Conservation (phyloP, 2,329 filamentous ascomycete genomes). For the Penicillium capsulatum region DNA sequence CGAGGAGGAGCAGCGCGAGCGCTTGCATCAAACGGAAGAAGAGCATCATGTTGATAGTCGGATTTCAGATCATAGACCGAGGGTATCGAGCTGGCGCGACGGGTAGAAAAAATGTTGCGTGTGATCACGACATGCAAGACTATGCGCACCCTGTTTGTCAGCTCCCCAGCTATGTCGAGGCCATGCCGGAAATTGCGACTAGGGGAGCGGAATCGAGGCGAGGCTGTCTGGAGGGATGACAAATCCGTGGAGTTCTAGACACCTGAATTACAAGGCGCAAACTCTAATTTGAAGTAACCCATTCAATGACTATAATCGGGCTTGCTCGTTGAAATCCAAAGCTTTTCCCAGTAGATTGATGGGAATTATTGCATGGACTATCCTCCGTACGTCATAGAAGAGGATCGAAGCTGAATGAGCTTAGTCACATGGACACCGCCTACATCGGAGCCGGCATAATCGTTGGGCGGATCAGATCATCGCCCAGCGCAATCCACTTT, state of each 20-base stretch:
- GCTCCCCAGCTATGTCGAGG: slow-evolving; percentile 4
- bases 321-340: too few relatives aligned
- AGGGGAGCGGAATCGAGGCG: slow-evolving; percentile 3
- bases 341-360: too few relatives aligned
- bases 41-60: slow-evolving; percentile 25
- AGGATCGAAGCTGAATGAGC: slow-evolving; percentile 1
- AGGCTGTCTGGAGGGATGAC: slow-evolving; percentile 6
- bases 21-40: slow-evolving; percentile 24
- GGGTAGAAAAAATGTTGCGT: neutral
- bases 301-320: too few relatives aligned
- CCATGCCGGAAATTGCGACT: slow-evolving; percentile 6
- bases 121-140: too few relatives aligned
- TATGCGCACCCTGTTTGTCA: neutral
- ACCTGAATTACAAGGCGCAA: slow-evolving; percentile 8
- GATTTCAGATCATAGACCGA: slow-evolving; percentile 14
- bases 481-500: slow-evolving; percentile 12
- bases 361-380: neutral
- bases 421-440: slow-evolving; percentile 19
- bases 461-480: slow-evolving; percentile 23
- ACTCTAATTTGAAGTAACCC: too few relatives aligned
- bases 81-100: slow-evolving; percentile 7
- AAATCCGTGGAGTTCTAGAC: slow-evolving; percentile 4
- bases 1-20: slow-evolving; percentile 25
- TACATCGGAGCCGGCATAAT: slow-evolving; percentile 24
- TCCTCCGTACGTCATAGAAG: neutral